Base-by-base conservation (phyloP, 2,329 filamentous ascomycete species). In the Colletotrichum somersetense region DNA sequence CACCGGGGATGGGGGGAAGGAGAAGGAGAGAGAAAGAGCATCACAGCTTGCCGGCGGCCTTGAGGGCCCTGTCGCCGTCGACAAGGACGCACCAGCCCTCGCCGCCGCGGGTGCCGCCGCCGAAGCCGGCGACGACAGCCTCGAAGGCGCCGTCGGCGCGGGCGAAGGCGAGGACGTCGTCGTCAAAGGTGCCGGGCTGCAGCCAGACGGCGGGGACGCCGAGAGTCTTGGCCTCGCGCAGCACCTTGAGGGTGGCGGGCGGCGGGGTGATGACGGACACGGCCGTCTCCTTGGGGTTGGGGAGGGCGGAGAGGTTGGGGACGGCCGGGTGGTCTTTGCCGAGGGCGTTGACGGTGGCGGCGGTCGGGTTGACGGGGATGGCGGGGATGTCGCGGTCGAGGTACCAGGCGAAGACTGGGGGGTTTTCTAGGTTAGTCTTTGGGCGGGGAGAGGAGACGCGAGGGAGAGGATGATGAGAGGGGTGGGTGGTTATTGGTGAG, bases 221-320 rank as follows among this genome's bases (percentile, higher is more conserved):
- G 14, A 92, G 85, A 67, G 88, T 85, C 81, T 91, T 93, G 0
- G 96, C 96, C 81, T 97, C 93, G 74, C 91, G 86, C 52, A 98
- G 85, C 10, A 97, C 85, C 77, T 90, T 84, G 71, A 91, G 87
- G 1, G 96, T 97, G 40, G 93, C 90, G 2, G 87, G 82, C 0
- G 96, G 96, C 3, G 94, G 94, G 16, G 96, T 98, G 79, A 98
- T 94, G 77, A 98, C 89, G 44, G 92, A 96, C 16, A 98, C 85
- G 5, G 91, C 91, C 0, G 94, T 97, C 74, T 92, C 86, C 26
- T 82, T 82, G 0, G 95, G 93, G 26, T 89, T 83, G 1, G 89
- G 82, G 8, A 98, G 89, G 1, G 87, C 87, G 1, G 88, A 84
- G 6, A 96, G 89, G 3, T 89, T 91, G 1, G 91, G 80, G 30